These are phyloP conservation scores for Panicum hallii DNA, from an alignment of 202 grass and related monocot genomes.

Conservation along the genomic window DNA sequence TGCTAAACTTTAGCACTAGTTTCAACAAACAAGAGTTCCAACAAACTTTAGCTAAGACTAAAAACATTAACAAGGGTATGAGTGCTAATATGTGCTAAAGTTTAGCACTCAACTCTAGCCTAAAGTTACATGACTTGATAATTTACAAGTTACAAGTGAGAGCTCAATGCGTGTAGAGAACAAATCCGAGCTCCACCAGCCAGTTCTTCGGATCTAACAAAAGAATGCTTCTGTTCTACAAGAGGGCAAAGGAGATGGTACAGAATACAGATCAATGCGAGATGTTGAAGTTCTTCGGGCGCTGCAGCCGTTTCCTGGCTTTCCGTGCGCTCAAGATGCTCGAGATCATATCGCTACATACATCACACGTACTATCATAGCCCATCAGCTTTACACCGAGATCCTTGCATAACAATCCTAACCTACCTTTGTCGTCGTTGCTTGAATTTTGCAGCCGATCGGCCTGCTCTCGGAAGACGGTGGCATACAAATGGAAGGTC, in stretches of 20 bases:
- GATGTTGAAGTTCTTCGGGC: slow-evolving; percentile 49
- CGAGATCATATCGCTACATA: slow-evolving; percentile 60
- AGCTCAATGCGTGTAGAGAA: not conserved
- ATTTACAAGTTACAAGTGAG: not conserved
- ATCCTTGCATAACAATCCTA: slow-evolving; percentile 69
- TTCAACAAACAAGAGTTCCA: no score
- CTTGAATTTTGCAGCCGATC: slow-evolving; percentile 51
- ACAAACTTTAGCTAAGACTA: no score
- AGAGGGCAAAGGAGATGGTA: not conserved
- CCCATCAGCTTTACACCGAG: slow-evolving; percentile 78
- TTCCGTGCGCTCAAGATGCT: slow-evolving; percentile 62
- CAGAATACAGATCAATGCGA: slow-evolving; percentile 31
- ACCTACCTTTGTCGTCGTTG: slow-evolving; percentile 55
- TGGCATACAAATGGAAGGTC: slow-evolving; percentile 65
- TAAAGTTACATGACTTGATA: not conserved
- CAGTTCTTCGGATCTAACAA: not conserved
- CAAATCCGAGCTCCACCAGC: not conserved
- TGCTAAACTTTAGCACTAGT: no score
- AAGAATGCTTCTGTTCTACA: slow-evolving; percentile 23
- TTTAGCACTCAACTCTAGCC: not conserved
- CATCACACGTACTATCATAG: slow-evolving; percentile 53
- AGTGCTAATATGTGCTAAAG: no score
- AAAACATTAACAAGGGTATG: no score
- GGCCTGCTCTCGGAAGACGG: slow-evolving; percentile 60
- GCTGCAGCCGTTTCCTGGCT: slow-evolving; percentile 52